Evolutionary conservation across 768 basidiomycete genomes (phyloP).

Genomic region (Suillus fuscotomentosus): DNA sequence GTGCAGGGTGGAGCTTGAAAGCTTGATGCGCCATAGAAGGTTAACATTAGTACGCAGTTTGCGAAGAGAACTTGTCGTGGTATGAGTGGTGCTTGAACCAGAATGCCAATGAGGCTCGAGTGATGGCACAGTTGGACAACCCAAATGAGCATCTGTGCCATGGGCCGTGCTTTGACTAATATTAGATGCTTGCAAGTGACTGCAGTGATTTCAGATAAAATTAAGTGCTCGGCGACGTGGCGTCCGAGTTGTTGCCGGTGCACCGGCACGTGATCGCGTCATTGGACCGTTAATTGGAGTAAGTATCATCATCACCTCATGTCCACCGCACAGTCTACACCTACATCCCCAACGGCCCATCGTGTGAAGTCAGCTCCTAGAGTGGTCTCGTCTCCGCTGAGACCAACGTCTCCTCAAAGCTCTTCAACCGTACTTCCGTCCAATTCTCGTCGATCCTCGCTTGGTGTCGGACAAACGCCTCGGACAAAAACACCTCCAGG

Average conservation of each 20-base stretch:
- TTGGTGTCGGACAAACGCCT: slow-evolving; percentile 21
- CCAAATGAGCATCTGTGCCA: too few relatives aligned
- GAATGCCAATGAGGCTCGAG: too few relatives aligned
- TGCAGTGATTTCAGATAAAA: too few relatives aligned
- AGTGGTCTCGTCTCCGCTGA: slow-evolving; percentile 44
- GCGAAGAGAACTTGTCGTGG: too few relatives aligned
- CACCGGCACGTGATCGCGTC: slow-evolving; percentile 28
- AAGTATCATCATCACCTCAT: neutral
- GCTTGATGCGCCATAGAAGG: too few relatives aligned
- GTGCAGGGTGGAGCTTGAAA: too few relatives aligned
- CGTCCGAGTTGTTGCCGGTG: neutral
- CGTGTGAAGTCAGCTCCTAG: slow-evolving; percentile 29
- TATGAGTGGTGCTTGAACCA: too few relatives aligned
- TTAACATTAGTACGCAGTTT: too few relatives aligned
- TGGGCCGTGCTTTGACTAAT: too few relatives aligned
- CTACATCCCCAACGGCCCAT: slow-evolving; percentile 17
- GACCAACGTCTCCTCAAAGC: slow-evolving; percentile 36
- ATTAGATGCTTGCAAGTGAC: too few relatives aligned
- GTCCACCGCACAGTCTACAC: slow-evolving; percentile 3
- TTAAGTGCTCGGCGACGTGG: too few relatives aligned
- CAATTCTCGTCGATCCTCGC: slow-evolving; percentile 12
- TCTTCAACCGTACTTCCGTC: slow-evolving; percentile 13
- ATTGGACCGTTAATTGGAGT: neutral
- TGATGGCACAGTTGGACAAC: too few relatives aligned
- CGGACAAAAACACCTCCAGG: slow-evolving; percentile 27